Conservation (phyloP, 306 rosid species). For the Pachyrhizus erosus region DNA sequence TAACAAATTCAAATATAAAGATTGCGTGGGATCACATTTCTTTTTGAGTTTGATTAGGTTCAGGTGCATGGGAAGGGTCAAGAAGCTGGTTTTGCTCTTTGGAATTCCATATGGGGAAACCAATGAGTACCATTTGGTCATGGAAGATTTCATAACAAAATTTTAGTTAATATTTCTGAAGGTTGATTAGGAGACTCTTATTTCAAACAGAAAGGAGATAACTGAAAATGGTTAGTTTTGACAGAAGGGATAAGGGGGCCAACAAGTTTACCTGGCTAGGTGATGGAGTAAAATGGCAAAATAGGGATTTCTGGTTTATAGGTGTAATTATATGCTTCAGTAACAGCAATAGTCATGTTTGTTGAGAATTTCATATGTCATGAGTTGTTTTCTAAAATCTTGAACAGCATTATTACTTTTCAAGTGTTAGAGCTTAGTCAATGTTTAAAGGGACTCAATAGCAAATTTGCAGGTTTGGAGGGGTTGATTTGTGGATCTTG, state of each 20-base stretch:
- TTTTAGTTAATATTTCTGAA: constrained; percentile 7
- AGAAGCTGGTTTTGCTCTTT: constrained; percentile 22
- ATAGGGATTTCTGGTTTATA: constrained; percentile 16
- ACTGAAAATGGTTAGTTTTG: constrained; percentile 6
- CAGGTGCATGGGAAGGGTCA: constrained; percentile 22
- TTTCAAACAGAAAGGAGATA: not conserved
- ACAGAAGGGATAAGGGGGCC: constrained; percentile 12
- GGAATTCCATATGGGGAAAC: constrained; percentile 31
- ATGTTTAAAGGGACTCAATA: not conserved
- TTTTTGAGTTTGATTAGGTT: constrained; percentile 33
- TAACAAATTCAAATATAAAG: constrained; percentile 9
- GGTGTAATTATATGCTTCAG: constrained; percentile 33
- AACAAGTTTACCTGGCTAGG: constrained; percentile 27
- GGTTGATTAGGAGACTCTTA: constrained; percentile 26
- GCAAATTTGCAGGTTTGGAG: not conserved
- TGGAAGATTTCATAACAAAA: not conserved
- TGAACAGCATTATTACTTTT: constrained; percentile 4
- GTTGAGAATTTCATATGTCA: constrained; percentile 23
- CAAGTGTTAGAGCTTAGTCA: constrained; percentile 1
- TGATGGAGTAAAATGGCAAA: constrained; percentile 18
- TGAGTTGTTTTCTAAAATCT: constrained; percentile 15
- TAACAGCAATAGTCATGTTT: constrained; percentile 23
- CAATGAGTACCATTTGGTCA: constrained; percentile 26
- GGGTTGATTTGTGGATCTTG: constrained; percentile 22
- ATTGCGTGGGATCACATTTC: constrained; percentile 15